Conservation (phyloP, 176 grass and related monocot genomes). For the Themeda triandra region DNA sequence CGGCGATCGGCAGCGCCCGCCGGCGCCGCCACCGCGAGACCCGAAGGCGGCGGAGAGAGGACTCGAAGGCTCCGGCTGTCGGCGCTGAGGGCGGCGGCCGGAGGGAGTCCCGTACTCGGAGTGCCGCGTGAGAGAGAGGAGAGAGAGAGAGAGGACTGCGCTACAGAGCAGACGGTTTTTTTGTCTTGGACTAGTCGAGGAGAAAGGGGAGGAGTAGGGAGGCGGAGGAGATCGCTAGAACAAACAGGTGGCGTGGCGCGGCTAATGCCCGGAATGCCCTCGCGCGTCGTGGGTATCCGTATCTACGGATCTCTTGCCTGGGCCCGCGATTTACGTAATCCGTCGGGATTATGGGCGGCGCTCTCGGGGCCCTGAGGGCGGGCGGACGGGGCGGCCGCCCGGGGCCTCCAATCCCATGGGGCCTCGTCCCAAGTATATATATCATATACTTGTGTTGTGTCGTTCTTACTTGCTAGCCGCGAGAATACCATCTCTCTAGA, state of each 20-base stretch:
- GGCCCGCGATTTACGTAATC: background rate
- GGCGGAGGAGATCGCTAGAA: slow-evolving; percentile 42
- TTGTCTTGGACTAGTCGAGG: slow-evolving; percentile 13
- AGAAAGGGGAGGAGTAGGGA: background rate
- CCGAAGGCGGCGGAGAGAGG: background rate
- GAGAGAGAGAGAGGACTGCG: background rate
- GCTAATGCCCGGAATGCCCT: slow-evolving; percentile 23
- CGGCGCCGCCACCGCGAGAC: slow-evolving; percentile 20
- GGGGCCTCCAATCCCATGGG: too few relatives aligned
- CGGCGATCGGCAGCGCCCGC: slow-evolving; percentile 45
- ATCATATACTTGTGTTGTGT: too few relatives aligned
- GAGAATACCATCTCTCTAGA: too few relatives aligned
- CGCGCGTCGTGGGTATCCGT: background rate
- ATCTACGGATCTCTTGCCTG: background rate
- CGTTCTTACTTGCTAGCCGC: too few relatives aligned
- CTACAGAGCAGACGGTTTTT: background rate
- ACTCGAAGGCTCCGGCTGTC: background rate
- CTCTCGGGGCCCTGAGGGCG: background rate
- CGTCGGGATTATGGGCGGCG: background rate
- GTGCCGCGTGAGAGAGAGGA: slow-evolving; percentile 15
- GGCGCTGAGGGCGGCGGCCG: too few relatives aligned
- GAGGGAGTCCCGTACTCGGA: background rate
- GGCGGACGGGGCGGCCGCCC: background rate
- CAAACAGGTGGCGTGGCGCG: background rate
- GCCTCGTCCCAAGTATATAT: too few relatives aligned